phyloP scores from a whole-genome alignment of 805 yeast genomes.

The Wickerhamomyces ciferrii region DNA sequence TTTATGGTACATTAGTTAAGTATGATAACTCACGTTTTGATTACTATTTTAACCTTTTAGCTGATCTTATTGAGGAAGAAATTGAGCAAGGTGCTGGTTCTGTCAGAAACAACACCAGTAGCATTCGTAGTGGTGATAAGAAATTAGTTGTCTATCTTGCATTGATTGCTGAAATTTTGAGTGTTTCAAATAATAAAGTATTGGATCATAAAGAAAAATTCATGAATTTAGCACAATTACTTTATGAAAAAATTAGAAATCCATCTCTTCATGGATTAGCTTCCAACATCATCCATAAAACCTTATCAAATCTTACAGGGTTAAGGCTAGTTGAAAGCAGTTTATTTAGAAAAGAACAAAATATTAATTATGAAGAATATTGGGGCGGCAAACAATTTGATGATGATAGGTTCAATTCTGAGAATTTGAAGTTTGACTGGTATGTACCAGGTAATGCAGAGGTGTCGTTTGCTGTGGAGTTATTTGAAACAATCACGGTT shows the following conservation, averaged over 20 bases:
- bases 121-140: slow-evolving; percentile 73
- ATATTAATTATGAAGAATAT: slow-evolving; percentile 33
- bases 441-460: slow-evolving; percentile 58
- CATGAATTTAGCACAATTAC: slow-evolving; percentile 25
- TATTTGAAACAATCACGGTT: slow-evolving; percentile 45
- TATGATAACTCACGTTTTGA: slow-evolving; percentile 34
- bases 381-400: slow-evolving; percentile 78
- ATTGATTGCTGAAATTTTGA: slow-evolving; percentile 62
- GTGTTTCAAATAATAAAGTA: slow-evolving; percentile 56
- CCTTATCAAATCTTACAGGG: slow-evolving; percentile 57
- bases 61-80: slow-evolving; percentile 55
- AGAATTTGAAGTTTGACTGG: slow-evolving; percentile 64
- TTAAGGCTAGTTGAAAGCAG: slow-evolving; percentile 54
- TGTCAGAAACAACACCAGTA: slow-evolving; percentile 54
- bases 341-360: slow-evolving; percentile 42
- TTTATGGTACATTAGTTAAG: slow-evolving; percentile 67
- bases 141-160: slow-evolving; percentile 66
- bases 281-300: slow-evolving; percentile 61
- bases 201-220: slow-evolving; percentile 41
- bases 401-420: slow-evolving; percentile 38
- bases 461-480: slow-evolving; percentile 52
- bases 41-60: slow-evolving; percentile 21
- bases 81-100: slow-evolving; percentile 78
- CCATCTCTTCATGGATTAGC: slow-evolving; percentile 58
- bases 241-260: slow-evolving; percentile 26